Evolutionary conservation across 2,329 filamentous ascomycete genomes (phyloP), one percentile per base, ranked within the genome.

Genomic region (Pyricularia sp.): DNA sequence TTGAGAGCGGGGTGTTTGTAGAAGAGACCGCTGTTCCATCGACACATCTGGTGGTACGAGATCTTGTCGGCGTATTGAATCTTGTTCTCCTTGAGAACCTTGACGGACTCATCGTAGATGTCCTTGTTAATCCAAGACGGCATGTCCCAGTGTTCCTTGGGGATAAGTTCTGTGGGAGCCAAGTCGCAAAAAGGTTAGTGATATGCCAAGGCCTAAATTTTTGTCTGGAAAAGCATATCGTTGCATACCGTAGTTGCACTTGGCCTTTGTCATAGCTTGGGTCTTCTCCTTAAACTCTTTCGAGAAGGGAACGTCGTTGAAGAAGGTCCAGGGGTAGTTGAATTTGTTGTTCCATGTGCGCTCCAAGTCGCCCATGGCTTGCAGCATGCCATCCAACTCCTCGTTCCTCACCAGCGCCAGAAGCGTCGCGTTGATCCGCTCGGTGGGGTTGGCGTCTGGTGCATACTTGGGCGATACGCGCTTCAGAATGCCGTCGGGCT

Each of bases 261-360:
- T 89, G 65, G 94, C 95, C 73, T 97, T 97, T 23, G 94, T 98
- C 67, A 87, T 89, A 31, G 89, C 92, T 71, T 86, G 84, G 0
- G 94, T 98, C 79, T 86, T 88, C 75, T 82, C 83, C 81, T 96
- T 98, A 83, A 99, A 99, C 75, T 98, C 94, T 20, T 95, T 91
- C 2, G 91, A 90, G 76, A 99, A 99, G 20, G 92, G 92, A 68
- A 92, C 90, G 76, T 99, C 94, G 81, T 99, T 99, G 85, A 99
- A 96, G 79, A 99, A 99, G 10, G 93, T 97, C 93, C 95, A 99
- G 0, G 95, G 95, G 77, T 99, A 99, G 83, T 99, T 99, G 87
- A 98, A 99, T 77, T 99, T 99, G 84, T 88, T 84, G 76, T 99
- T 99, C 93, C 94, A 99, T 0, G 94, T 98, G 72, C 91, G 84